Percentiles rank a stretch among this genome's conserved stretches.
Evolutionary conservation across 140 eudicot species (phyloP).

Genomic region (Cichorium intybus): DNA sequence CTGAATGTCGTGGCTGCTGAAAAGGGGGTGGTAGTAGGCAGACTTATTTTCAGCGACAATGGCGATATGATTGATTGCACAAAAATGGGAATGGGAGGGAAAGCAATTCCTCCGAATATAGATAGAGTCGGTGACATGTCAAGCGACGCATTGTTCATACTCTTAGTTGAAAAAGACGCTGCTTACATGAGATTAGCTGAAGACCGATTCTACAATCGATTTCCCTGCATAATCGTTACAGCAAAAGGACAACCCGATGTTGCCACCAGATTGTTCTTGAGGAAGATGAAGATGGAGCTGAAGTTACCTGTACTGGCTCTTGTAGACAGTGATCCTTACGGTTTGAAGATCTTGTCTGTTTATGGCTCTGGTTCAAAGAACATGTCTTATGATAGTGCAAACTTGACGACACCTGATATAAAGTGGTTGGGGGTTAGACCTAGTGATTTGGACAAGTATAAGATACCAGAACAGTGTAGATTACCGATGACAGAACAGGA

Average conservation of each 20-base stretch:
- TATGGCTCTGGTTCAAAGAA: slow-evolving; percentile 98
- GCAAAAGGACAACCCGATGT: slow-evolving; percentile 96
- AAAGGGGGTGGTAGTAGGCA: slow-evolving; percentile 90
- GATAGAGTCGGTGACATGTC: slow-evolving; percentile 90
- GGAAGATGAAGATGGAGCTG: slow-evolving; percentile 87
- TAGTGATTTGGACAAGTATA: slow-evolving; percentile 90
- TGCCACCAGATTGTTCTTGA: slow-evolving; percentile 84
- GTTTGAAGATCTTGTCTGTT: slow-evolving; percentile 82
- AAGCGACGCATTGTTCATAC: slow-evolving; percentile 90
- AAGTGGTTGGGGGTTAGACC: slow-evolving; percentile 96
- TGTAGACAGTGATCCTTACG: slow-evolving; percentile 96
- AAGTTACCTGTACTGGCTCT: slow-evolving; percentile 82
- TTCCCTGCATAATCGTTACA: slow-evolving; percentile 83
- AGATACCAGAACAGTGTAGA: slow-evolving; percentile 94
- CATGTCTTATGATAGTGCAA: slow-evolving; percentile 95
- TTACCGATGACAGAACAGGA: slow-evolving; percentile 94
- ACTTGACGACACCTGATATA: slow-evolving; percentile 89
- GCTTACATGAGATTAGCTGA: slow-evolving; percentile 89
- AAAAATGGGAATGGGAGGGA: slow-evolving; percentile 93
- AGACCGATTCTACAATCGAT: slow-evolving; percentile 84
- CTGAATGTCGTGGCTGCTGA: slow-evolving; percentile 77
- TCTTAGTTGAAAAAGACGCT: slow-evolving; percentile 90
- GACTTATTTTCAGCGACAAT: slow-evolving; percentile 73
- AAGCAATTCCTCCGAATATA: slow-evolving; percentile 91
- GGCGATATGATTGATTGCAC: slow-evolving; percentile 97